Base-by-base conservation (phyloP, 805 yeast species). In the Suhomyces sp. region DNA sequence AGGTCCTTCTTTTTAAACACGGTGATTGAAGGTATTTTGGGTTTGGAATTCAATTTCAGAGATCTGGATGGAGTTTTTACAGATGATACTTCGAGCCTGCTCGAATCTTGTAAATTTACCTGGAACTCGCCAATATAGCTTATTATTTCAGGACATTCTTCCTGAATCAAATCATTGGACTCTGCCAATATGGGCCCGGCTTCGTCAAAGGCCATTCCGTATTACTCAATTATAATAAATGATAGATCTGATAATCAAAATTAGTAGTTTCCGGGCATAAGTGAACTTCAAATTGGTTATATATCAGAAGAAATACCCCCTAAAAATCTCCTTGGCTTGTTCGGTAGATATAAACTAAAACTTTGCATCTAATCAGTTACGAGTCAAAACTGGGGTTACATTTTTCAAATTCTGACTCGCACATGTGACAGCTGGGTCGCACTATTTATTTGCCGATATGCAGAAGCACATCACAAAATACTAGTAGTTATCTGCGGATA, bases 1-100 rank as follows among this genome's bases (percentile, higher is more conserved):
- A 67, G 50, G 21, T 62, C 57, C 49, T 68, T 68, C 60, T 63
- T 64, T 48, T 67, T 64, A 53, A 68, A 68, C 13, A 67, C 70
- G 9, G 65, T 61, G 2, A 66, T 57, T 10, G 60, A 57, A 4
- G 55, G 49, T 7, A n/a, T 31, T 22, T 19, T 13, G 8, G 39
- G 20, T 4, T 31, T 46, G 20, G 20, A 39, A 22, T 31, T 25
- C 10, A 44, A 48, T 39, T 48, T 37, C 6, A 46, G 49, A 21
- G 43, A 43, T 37, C 43, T 27, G 41, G 43, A 20, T 6, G 12
- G 40, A 15, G 17, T 35, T 15, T 13, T 37, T 37, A 6, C 22
- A 9, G 41, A 19, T 19, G 41, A 8, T 9, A 37, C 13, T 37
- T 37, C 41, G 41, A 37, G 41, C 41, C 41, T 37, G 41, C 41